Evolutionary conservation across 2,329 filamentous ascomycete species (phyloP).

Genomic region (Pezicula neosporulosa): DNA sequence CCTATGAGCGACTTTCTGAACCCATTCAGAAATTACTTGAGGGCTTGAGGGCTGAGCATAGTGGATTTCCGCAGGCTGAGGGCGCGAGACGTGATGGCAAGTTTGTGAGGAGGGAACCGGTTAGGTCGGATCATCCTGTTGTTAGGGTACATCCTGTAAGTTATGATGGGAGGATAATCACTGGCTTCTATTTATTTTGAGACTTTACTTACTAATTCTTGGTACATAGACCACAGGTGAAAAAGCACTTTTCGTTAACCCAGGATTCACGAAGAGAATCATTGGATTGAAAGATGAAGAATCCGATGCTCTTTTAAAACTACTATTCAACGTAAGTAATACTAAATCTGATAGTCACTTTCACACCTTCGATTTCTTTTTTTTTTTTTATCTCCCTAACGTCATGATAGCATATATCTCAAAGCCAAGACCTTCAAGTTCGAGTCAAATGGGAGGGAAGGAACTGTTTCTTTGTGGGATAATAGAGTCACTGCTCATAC

Average conservation of each 20-base stretch:
- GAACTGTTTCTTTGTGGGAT: constrained; percentile 80
- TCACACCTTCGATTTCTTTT: too few relatives aligned
- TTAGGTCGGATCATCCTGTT: constrained; percentile 69
- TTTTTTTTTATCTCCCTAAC: too few relatives aligned
- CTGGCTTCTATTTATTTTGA: too few relatives aligned
- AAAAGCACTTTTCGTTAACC: constrained; percentile 77
- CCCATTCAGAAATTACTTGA: constrained; percentile 75
- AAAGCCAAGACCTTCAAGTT: constrained; percentile 67
- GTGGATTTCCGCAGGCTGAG: constrained; percentile 73
- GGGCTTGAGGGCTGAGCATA: constrained; percentile 74
- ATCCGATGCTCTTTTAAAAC: constrained; percentile 69
- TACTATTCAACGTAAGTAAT: constrained; percentile 59
- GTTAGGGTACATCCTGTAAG: constrained; percentile 72
- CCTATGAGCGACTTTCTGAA: constrained; percentile 74
- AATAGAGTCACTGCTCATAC: constrained; percentile 41
- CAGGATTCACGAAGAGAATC: constrained; percentile 74
- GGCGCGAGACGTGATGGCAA: constrained; percentile 60
- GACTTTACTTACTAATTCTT: too few relatives aligned
- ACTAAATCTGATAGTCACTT: too few relatives aligned
- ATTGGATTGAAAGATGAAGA: constrained; percentile 83
- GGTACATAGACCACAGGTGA: constrained; percentile 54
- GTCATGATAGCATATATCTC: constrained; percentile 68
- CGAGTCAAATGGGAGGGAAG: constrained; percentile 71
- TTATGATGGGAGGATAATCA: too few relatives aligned
- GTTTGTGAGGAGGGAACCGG: constrained; percentile 69